Evolutionary conservation across 768 basidiomycete species (phyloP).

Genomic region (Termitomyces sp.): DNA sequence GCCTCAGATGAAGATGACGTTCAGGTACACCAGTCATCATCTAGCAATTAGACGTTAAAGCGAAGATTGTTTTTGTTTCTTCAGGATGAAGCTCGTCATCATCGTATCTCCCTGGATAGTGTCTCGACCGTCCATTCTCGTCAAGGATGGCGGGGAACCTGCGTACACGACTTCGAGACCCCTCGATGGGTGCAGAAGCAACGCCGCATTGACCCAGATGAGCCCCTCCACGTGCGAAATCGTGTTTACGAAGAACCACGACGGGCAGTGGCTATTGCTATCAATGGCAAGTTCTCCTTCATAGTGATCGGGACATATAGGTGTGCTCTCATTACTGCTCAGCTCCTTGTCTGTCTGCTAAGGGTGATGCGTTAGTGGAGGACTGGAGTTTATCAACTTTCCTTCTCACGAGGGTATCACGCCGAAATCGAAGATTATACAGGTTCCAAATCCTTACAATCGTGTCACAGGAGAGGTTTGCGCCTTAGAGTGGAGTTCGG

Average conservation of each 20-base stretch:
- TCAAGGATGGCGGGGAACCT: constrained; percentile 70
- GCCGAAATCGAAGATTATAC: constrained; percentile 60
- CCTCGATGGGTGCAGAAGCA: constrained; percentile 83
- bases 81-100: constrained; percentile 12
- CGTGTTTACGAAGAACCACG: constrained; percentile 60
- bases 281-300: constrained; percentile 81
- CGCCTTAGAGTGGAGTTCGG: constrained; percentile 88
- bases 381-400: constrained; percentile 64
- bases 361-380: constrained; percentile 44
- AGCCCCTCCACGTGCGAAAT: constrained; percentile 25
- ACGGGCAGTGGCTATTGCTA: constrained; percentile 60
- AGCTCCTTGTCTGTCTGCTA: not conserved
- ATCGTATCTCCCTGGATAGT: constrained; percentile 22
- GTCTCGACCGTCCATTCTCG: constrained; percentile 20
- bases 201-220: constrained; percentile 51
- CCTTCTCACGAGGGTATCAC: constrained; percentile 59
- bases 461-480: constrained; percentile 60
- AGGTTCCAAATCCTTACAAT: constrained; percentile 62
- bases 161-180: constrained; percentile 71
- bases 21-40: constrained; percentile 18
- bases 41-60: not conserved
- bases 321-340: constrained; percentile 33
- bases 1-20: constrained; percentile 17
- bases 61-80: not conserved
- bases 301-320: constrained; percentile 76